Base-by-base conservation (phyloP, 306 rosid species). In the Lotus japonicus region DNA sequence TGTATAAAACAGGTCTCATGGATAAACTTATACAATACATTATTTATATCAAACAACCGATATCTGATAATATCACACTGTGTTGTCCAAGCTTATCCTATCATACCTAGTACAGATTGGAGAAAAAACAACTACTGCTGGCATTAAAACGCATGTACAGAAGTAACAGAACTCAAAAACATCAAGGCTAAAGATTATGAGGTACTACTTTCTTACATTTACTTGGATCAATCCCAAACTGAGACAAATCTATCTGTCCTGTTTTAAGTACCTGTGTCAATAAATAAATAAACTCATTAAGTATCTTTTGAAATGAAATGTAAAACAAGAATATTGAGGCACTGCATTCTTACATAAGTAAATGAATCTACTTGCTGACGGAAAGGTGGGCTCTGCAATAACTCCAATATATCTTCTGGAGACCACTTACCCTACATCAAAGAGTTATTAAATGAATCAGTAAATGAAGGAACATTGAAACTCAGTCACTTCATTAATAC, bases 341-440 rank as follows among this genome's bases (percentile, higher is more conserved):
- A 48, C 49, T 49, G 56, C 36, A 54, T 49, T 64, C 85, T 72
- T 84, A 92, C 98, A 68, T 92, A 88, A 71, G 96, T 86, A 81
- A 92, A 92, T 38, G 98, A 92, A 75, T 90, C 91, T 70, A 88
- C 87, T 88, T 92, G 97, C 80, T 90, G 96, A 50, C 98, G 95
- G 78, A 92, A 92, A 44, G 97, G 96, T 7, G 94, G 91, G 75
- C 98, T 92, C 81, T 90, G 98, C 53, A 92, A 78, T 87, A 92
- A 81, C 76, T 92, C 98, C 75, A 84, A 77, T 80, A 92, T 68
- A 68, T 88, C 97, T 80, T 92, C 91, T 0, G 91, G 86, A 56
- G 97, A 84, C 94, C 94, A 88, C 52, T 79, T 85, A 79, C 97
- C 98, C 98, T 92, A 73, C 28, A 74, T 76, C 64, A 67, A 58